These are phyloP conservation scores for Backusella mclennaniae DNA, from an alignment of 192 early-diverging fungal genomes.

Conservation along the genomic window DNA sequence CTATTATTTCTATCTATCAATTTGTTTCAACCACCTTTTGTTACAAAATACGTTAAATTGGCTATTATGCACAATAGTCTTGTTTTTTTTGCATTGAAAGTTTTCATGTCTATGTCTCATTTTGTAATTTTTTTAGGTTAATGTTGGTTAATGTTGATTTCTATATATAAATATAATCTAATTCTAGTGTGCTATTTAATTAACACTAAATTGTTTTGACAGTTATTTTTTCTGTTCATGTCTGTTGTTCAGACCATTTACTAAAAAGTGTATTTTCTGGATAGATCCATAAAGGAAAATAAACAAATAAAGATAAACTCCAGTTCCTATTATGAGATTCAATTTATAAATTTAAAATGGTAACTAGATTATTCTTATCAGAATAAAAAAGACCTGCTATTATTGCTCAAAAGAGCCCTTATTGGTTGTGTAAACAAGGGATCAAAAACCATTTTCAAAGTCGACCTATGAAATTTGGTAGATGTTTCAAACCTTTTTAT, in stretches of 20 bases:
- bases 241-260: neutral
- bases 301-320: neutral
- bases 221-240: neutral
- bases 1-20: neutral
- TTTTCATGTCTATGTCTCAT: neutral
- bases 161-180: neutral
- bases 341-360: neutral
- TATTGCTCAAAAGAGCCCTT: neutral
- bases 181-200: neutral
- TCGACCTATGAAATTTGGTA: neutral
- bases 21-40: neutral
- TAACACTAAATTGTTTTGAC: neutral
- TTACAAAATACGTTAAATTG: neutral
- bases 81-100: neutral
- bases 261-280: neutral
- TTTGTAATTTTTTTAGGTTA: neutral
- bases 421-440: neutral
- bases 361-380: neutral
- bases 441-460: neutral
- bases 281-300: neutral
- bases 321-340: neutral
- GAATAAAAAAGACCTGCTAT: neutral
- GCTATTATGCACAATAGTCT: no score
- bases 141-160: neutral
- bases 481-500: neutral